phyloP scores from a whole-genome alignment of 441 rosid species.

The Mallotus repandus region DNA sequence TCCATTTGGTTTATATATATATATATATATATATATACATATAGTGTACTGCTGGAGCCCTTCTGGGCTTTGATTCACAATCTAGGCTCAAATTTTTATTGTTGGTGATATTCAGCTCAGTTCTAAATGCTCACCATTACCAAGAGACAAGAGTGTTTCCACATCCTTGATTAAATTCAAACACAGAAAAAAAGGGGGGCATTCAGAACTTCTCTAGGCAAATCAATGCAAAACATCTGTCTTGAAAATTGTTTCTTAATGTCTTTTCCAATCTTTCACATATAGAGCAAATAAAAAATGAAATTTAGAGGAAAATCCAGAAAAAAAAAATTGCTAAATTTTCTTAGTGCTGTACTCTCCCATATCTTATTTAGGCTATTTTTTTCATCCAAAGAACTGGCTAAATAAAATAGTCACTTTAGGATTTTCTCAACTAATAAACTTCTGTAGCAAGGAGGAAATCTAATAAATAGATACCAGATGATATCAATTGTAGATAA shows the following conservation, averaged over 20 bases:
- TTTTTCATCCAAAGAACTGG: not conserved
- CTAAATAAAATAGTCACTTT: not conserved
- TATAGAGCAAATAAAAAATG: not conserved
- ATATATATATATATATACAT: too few relatives aligned
- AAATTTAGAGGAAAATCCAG: not conserved
- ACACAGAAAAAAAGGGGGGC: not conserved
- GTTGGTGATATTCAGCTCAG: too few relatives aligned
- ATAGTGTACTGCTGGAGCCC: too few relatives aligned
- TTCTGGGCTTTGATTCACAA: too few relatives aligned
- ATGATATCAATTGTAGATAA: not conserved
- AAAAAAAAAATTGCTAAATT: not conserved
- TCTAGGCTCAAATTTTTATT: too few relatives aligned
- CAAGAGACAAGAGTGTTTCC: too few relatives aligned
- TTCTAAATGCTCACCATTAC: not conserved
- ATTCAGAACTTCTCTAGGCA: not conserved
- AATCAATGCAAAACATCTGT: not conserved
- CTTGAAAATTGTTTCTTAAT: not conserved
- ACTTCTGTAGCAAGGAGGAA: not conserved
- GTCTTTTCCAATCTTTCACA: not conserved
- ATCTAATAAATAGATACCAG: not conserved
- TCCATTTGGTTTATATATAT: too few relatives aligned
- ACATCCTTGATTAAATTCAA: not conserved
- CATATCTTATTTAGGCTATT: not conserved
- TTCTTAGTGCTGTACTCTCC: not conserved
- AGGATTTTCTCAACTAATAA: not conserved